Evolutionary conservation across 768 basidiomycete genomes (phyloP).

Genomic region (Paxillus involutus): DNA sequence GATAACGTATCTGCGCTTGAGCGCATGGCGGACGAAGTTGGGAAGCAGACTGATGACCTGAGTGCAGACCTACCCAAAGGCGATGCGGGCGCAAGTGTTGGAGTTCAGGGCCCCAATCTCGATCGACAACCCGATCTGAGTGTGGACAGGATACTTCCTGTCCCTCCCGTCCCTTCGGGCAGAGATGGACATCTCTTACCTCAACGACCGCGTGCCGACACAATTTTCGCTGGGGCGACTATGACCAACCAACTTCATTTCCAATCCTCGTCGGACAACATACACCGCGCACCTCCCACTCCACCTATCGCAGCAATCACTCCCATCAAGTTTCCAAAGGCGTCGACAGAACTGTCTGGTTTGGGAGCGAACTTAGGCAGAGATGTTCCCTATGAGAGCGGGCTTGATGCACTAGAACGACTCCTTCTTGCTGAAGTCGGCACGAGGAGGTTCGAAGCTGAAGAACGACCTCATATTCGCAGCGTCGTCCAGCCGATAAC

Average conservation of each 20-base stretch:
- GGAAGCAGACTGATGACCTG: constrained; percentile 24
- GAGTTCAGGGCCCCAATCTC: constrained; percentile 16
- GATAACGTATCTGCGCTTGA: constrained; percentile 65
- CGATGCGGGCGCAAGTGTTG: constrained; percentile 19
- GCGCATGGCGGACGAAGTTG: constrained; percentile 66
- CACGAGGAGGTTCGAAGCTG: constrained; percentile 47
- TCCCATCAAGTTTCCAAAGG: constrained; percentile 35
- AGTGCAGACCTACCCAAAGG: constrained; percentile 23
- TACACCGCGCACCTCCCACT: constrained; percentile 43
- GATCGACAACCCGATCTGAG: constrained; percentile 18
- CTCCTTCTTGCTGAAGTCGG: constrained; percentile 71
- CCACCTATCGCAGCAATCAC: constrained; percentile 48
- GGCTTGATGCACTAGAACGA: constrained; percentile 73
- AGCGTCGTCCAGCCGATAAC: constrained; percentile 38
- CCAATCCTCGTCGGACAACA: constrained; percentile 13
- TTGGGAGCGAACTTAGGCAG: constrained; percentile 22
- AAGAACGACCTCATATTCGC: constrained; percentile 35
- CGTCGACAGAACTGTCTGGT: constrained; percentile 26
- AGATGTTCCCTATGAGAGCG: constrained; percentile 41
- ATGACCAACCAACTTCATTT: constrained; percentile 8
- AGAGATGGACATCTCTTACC: constrained; percentile 25
- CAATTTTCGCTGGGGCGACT: constrained; percentile 23
- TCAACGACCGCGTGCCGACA: constrained; percentile 30
- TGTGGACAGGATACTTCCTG: constrained; percentile 60
- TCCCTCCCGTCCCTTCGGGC: constrained; percentile 52